Evolutionary conservation across 2,329 filamentous ascomycete genomes (phyloP), one percentile per base, ranked within the genome.

Genomic region (Parascedosporium putredinis): DNA sequence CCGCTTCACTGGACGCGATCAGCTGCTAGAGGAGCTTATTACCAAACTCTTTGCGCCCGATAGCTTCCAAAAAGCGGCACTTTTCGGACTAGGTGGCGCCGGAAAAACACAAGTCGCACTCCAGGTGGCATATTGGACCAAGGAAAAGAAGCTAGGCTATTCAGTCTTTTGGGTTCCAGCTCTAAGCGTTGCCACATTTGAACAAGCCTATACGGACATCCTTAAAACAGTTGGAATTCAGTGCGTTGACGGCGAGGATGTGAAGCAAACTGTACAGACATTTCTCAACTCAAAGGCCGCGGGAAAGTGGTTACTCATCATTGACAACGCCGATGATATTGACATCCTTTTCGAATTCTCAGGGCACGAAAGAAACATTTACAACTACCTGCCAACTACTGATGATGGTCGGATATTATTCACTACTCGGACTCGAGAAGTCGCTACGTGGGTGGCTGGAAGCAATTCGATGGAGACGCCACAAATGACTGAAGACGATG

Each of bases 331-430:
- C 8, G 57, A 61, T 33, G 57, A 60, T 31, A 44, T 51, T 8
- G 31, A 50, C 8, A 9, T 44, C 20, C 22, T 22, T 9, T n/a
- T 24, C 16, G 42, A 7, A 9, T n/a, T n/a, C n/a, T n/a, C n/a
- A n/a, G n/a, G n/a, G n/a, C n/a, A n/a, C n/a, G 16, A 33, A 20
- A 33, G 16, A 6, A 14, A 24, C 12, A 43, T 49, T 16, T 18
- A 7, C 1, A 48, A 61, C 4, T 60, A 60, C 53, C 54, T 71
- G 4, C 67, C 64, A 0, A 44, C 43, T 1, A 55, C 40, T 14
- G 10, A 43, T 3, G 47, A 52, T 1, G 49, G 49, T 16, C 44
- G 24, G 12, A 42, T 51, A 14, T 31, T 53, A 2, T 16, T 53
- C 23, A 53, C 27, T 14, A 53, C 44, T 3, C 50, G 50, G 14